Evolutionary conservation across 495 filamentous ascomycete genomes (phyloP).

Genomic region (Penicillium soppii): DNA sequence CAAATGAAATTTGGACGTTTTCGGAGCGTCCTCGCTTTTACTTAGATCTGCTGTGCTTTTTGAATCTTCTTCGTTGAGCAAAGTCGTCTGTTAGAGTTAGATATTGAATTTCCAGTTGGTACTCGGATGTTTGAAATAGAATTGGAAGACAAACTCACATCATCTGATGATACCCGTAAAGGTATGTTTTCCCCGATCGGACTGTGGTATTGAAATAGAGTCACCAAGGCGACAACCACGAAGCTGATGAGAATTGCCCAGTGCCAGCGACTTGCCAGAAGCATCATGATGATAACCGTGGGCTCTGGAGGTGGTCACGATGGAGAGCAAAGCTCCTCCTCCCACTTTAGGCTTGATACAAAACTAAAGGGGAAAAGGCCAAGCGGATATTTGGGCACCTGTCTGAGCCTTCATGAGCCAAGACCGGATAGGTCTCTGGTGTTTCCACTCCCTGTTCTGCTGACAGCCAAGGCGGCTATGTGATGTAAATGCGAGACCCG

Average conservation of each 20-base stretch:
- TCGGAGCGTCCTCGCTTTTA: neutral
- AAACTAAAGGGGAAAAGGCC: too few relatives aligned
- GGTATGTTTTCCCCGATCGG: neutral
- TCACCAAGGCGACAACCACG: conserved; percentile 5
- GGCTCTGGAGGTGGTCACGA: neutral
- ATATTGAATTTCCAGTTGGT: neutral
- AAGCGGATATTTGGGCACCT: neutral
- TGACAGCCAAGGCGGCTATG: neutral
- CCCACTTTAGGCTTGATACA: too few relatives aligned
- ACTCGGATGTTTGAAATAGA: neutral
- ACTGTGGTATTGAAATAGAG: conserved; percentile 7
- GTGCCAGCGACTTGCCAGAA: conserved; percentile 9
- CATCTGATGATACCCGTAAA: neutral
- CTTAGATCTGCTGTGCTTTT: neutral
- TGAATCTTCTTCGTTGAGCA: neutral
- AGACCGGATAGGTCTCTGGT: too few relatives aligned
- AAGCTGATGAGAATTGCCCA: conserved; percentile 12
- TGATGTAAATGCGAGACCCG: neutral
- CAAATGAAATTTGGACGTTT: conserved; percentile 13
- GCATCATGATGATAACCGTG: neutral
- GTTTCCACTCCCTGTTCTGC: neutral
- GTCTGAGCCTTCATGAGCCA: neutral
- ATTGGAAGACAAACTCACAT: neutral
- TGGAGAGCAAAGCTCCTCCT: too few relatives aligned
- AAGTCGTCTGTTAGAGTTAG: neutral